These are phyloP conservation scores for Echeveria elegans DNA, from an alignment of 164 flowering plant species.

Conservation along the genomic window DNA sequence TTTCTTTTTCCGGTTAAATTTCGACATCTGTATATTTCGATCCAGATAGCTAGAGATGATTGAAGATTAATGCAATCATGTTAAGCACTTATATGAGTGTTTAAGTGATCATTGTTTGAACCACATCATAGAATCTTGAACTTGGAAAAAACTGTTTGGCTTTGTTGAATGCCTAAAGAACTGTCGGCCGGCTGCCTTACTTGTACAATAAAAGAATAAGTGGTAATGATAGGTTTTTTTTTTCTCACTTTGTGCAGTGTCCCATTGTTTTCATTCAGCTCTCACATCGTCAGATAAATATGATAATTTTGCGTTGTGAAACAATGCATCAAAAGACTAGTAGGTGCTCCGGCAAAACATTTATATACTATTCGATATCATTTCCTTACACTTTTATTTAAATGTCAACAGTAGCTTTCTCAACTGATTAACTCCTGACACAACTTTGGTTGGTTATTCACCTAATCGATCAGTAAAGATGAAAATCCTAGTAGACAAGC, in stretches of 20 bases:
- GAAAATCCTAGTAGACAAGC: too few species aligned
- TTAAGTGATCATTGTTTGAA: not conserved
- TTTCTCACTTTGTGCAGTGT: not conserved
- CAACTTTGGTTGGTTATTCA: too few species aligned
- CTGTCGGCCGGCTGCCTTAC: not conserved
- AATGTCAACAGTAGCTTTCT: too few species aligned
- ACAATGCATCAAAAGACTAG: too few species aligned
- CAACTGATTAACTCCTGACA: too few species aligned
- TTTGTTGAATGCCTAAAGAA: constrained; percentile 2
- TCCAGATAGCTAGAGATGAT: too few species aligned
- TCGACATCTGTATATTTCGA: too few species aligned
- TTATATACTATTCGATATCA: not conserved
- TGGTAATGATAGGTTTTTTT: not conserved
- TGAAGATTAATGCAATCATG: too few species aligned
- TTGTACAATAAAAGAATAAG: not conserved
- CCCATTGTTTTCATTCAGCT: not conserved
- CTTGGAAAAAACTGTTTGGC: constrained; percentile 1
- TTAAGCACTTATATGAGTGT: not conserved
- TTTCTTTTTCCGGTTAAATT: too few species aligned
- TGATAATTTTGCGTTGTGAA: not conserved
- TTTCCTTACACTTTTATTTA: too few species aligned
- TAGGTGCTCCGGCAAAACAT: not conserved
- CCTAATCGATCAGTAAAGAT: too few species aligned
- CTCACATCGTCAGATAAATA: not conserved
- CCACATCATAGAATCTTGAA: not conserved